Evolutionary conservation across 495 filamentous ascomycete genomes (phyloP), one percentile per base, ranked within the genome.

Genomic region (Parathielavia appendiculata): DNA sequence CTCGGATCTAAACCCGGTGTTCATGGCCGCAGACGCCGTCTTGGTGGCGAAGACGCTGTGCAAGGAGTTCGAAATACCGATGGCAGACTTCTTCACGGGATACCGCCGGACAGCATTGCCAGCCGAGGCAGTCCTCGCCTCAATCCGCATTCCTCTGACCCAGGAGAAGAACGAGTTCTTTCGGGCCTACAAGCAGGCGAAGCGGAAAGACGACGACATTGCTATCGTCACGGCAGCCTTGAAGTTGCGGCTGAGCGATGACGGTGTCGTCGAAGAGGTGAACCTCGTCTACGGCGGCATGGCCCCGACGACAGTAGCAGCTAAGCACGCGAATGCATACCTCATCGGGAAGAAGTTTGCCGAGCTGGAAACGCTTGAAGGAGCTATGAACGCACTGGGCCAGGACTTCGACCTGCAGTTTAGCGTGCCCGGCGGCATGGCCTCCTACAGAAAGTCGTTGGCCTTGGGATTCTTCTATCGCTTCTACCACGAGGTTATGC

Each of bases 121-220:
- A 1, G 78, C 82, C 38, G 83, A 96, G 70, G 89, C 89, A 0
- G 84, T 97, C 62, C 92, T 98, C 59, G 83, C 89, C 19, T 84
- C 83, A 54, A 83, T 98, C 36, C 85, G 88, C n/a, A 88, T 98
- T 47, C 93, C 93, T 0, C 70, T 86, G 17, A 84, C 88, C 0
- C 75, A 71, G 39, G 78, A 83, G 63, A 86, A 83, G 63, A 84
- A 82, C 22, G 88, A 87, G 63, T 85, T 82, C 61, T 81, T 92
- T 60, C 77, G 82, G 17, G 83, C 92, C 2, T 97, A 96, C 71
- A 97, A 97, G 71, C 92, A 97, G 66, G 84, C 92, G 0, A 97
- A 97, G 77, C 77, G 92, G 51, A 96, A 96, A 64, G 92, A 97
- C 66, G 92, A 96, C 70, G 92, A 97, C 73, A 96, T 96, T 68